phyloP scores from a whole-genome alignment of 2,329 filamentous ascomycete genomes.

The Verticillium albo-atrum region DNA sequence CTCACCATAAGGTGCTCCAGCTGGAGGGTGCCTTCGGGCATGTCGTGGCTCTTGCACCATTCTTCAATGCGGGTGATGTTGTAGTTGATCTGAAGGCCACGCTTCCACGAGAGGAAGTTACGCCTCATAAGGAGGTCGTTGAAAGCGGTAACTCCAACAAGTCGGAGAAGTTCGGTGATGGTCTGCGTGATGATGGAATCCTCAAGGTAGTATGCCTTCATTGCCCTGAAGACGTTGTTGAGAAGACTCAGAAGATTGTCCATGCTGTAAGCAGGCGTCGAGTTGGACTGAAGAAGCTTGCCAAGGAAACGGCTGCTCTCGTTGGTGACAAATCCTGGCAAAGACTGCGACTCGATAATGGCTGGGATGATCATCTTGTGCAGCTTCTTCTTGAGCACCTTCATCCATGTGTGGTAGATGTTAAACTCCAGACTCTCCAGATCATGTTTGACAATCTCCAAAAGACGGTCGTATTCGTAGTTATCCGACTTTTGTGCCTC shows the following conservation, averaged over 20 bases:
- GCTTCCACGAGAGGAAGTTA: slow-evolving; percentile 99
- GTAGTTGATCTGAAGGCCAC: slow-evolving; percentile 98
- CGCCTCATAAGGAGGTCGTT: slow-evolving; percentile 96
- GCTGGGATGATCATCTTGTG: slow-evolving; percentile 99
- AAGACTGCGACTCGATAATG: slow-evolving; percentile 97
- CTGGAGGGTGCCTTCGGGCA: slow-evolving; percentile 96
- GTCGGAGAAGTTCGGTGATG: slow-evolving; percentile 83
- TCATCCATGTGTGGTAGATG: slow-evolving; percentile 99
- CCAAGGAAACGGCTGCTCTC: slow-evolving; percentile 97
- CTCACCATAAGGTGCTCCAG: slow-evolving; percentile 94
- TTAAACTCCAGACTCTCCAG: slow-evolving; percentile 98
- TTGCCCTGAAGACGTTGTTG: slow-evolving; percentile 96
- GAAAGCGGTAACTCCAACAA: slow-evolving; percentile 96
- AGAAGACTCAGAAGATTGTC: slow-evolving; percentile 93
- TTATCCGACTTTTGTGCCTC: slow-evolving; percentile 99
- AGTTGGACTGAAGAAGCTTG: slow-evolving; percentile 89
- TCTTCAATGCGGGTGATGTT: slow-evolving; percentile 99
- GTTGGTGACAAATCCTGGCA: slow-evolving; percentile 97
- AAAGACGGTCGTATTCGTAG: slow-evolving; percentile 93
- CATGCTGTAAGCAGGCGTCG: slow-evolving; percentile 96
- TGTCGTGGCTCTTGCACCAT: slow-evolving; percentile 99
- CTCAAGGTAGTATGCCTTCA: slow-evolving; percentile 98
- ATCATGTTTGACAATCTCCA: slow-evolving; percentile 99
- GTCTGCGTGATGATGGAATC: slow-evolving; percentile 95
- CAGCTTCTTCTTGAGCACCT: slow-evolving; percentile 97